Evolutionary conservation across 495 filamentous ascomycete species (phyloP).

Genomic region (Tuber microsphaerosporum): DNA sequence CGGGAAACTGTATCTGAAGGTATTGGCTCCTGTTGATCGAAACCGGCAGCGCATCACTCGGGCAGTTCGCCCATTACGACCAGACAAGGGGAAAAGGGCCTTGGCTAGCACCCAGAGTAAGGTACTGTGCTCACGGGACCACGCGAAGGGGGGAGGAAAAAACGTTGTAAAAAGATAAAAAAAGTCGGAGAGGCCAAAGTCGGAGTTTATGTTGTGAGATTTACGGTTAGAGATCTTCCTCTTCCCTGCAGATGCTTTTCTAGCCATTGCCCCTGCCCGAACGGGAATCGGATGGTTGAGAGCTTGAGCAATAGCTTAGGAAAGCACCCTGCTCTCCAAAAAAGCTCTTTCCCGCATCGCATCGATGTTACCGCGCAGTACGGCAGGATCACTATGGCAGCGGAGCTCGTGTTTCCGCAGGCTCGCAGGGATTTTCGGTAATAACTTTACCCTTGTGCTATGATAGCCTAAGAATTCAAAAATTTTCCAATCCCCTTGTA

Average conservation of each 20-base stretch:
- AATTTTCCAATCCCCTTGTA: neutral
- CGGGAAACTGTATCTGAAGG: neutral
- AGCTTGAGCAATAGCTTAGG: neutral
- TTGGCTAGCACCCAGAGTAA: neutral
- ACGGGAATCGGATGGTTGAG: neutral
- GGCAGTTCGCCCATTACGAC: neutral
- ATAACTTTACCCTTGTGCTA: neutral
- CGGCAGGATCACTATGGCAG: neutral
- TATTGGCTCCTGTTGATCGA: neutral
- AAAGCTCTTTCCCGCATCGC: neutral
- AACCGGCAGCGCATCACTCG: neutral
- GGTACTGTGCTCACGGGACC: neutral
- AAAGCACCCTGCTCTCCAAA: neutral
- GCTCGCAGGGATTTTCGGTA: neutral
- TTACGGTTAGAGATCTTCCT: neutral
- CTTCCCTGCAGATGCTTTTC: neutral
- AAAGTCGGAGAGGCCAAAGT: neutral
- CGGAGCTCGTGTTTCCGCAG: neutral
- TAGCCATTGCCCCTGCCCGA: neutral
- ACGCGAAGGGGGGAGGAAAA: neutral
- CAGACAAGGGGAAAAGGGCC: neutral
- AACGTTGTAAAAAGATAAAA: neutral
- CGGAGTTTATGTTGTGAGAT: neutral
- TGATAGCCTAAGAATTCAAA: neutral
- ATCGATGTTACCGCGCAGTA: neutral